Base-by-base conservation (phyloP, 2,329 filamentous ascomycete species). In the Colletotrichum shisoi region DNA sequence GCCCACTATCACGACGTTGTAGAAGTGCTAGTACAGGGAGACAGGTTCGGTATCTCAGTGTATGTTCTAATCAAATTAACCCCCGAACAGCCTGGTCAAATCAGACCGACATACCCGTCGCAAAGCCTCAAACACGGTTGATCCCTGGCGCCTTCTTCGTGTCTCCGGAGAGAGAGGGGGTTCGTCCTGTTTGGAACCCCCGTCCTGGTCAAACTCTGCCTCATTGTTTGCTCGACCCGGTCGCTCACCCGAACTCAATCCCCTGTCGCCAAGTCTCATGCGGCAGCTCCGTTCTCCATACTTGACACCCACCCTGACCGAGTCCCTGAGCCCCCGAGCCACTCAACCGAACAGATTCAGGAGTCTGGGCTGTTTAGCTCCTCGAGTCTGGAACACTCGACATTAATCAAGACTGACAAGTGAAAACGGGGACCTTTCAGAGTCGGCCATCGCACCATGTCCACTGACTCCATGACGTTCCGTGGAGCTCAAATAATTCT, bases 81-180 rank as follows among this genome's bases (percentile, higher is more conserved):
- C 49, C 46, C 61, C 54, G 64, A 48, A 48, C 54, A 46, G 64
- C n/a, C n/a, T n/a, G n/a, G n/a, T 34, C 48, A 48, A 45, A 42
- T 54, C 61, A 59, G 44, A 61, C 34, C 60, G 64, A 46, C 34
- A 45, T 42, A 59, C 19, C 40, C 61, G 60, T 54, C 53, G 54
- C 54, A 51, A 59, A 59, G 58, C 60, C 39, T 63, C 60, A 67
- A 64, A 67, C 64, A 51, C 61, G 46, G 61, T 48, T 21, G 56
- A 44, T 42, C 54, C 64, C 37, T 58, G 54, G n/a, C 44, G 37
- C 42, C 9, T 49, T 17, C 49, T 52, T 19, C 31, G 31, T 31
- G 27, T 34, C 37, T 31, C 49, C 31, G n/a, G 31, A 4, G 19
- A 40, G 49, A 40, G 37, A 45, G 12, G 52, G 52, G 49, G 44